Evolutionary conservation across 2,329 filamentous ascomycete species (phyloP).

Genomic region (Cordyceps cateniannulata): DNA sequence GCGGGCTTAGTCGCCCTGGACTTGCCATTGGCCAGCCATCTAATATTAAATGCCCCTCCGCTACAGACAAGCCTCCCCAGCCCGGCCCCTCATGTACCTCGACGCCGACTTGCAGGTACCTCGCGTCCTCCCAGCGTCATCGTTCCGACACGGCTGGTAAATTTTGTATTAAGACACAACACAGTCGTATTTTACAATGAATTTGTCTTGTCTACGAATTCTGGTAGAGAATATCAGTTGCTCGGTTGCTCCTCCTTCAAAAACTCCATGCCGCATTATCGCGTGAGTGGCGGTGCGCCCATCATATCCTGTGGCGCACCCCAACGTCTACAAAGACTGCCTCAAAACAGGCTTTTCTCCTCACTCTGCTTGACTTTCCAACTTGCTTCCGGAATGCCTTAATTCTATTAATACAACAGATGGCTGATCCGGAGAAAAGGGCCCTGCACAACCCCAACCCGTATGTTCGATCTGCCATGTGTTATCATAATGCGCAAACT

Average conservation of each 20-base stretch:
- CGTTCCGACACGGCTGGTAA: not conserved
- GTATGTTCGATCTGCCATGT: no score
- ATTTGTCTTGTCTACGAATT: not conserved
- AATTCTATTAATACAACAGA: no score
- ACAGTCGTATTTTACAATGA: no score
- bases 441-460: no score
- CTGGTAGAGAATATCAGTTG: no score
- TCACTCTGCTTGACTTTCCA: not conserved
- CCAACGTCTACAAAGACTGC: not conserved
- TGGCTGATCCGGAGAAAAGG: no score
- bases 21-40: not conserved
- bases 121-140: constrained; percentile 1
- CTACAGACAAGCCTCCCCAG: not conserved
- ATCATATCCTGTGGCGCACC: not conserved
- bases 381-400: no score
- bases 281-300: not conserved
- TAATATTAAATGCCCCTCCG: not conserved
- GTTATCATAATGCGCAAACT: no score
- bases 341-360: not conserved
- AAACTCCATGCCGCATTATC: not conserved
- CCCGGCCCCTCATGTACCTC: not conserved
- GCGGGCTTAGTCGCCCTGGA: not conserved
- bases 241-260: not conserved
- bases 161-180: not conserved
- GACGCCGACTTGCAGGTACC: constrained; percentile 1